These are phyloP conservation scores for Trametes coccinea DNA, from an alignment of 768 basidiomycete genomes.

Conservation along the genomic window DNA sequence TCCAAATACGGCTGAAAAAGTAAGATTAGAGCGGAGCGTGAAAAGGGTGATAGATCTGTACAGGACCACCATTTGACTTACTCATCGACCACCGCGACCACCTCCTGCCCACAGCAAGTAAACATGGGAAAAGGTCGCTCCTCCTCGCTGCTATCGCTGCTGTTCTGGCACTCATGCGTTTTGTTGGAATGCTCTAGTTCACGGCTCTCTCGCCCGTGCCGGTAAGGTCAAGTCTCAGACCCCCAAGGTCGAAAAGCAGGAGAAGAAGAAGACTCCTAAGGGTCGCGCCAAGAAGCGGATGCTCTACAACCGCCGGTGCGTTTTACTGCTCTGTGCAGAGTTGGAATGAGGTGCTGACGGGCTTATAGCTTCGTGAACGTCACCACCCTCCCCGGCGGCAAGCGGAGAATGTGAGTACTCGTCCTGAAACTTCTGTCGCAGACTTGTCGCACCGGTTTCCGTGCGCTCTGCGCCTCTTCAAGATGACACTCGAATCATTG, in stretches of 20 bases:
- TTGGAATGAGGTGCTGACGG: constrained; percentile 7
- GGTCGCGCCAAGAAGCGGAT: constrained; percentile 97
- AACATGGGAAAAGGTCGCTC: constrained; percentile 71
- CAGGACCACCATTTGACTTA: constrained; percentile 29
- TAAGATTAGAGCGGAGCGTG: constrained; percentile 16
- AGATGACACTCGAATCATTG: constrained; percentile 64
- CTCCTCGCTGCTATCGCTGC: neutral
- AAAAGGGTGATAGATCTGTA: constrained; percentile 21
- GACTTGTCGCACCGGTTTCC: neutral
- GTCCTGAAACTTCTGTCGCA: constrained; percentile 4
- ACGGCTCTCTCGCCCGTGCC: constrained; percentile 99
- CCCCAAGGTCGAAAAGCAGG: constrained; percentile 97
- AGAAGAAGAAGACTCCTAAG: constrained; percentile 98
- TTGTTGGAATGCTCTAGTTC: constrained; percentile 53
- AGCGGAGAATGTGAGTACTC: constrained; percentile 89
- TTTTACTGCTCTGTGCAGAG: constrained; percentile 20
- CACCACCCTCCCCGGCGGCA: constrained; percentile 86
- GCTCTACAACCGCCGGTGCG: constrained; percentile 90
- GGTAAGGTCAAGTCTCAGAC: constrained; percentile 99
- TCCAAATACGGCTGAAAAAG: too few relatives aligned
- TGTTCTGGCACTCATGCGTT: constrained; percentile 12
- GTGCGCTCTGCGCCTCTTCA: constrained; percentile 19
- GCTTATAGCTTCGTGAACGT: constrained; percentile 84
- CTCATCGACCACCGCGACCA: constrained; percentile 29
- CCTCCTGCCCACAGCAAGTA: constrained; percentile 54